Conservation (phyloP, 1,139 yeast species). For the Yamadazyma friedrichii region DNA sequence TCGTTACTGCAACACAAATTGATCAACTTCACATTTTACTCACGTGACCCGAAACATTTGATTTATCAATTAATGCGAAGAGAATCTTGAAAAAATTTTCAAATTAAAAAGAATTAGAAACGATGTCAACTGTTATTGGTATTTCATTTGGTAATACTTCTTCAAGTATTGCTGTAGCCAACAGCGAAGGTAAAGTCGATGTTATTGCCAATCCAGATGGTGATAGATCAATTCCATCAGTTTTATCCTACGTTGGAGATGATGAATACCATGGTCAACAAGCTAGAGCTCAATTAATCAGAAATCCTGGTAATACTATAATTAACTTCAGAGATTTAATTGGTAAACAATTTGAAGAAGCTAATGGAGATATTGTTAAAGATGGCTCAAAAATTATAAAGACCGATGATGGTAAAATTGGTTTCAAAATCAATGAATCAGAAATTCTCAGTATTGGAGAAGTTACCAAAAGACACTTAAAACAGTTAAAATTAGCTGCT, state of each 20-base stretch:
- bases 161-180: conserved; percentile 90
- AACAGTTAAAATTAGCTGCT: conserved; percentile 83
- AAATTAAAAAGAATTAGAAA: conserved; percentile 3
- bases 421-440: conserved; percentile 56
- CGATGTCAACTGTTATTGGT: conserved; percentile 71
- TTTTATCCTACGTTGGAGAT: conserved; percentile 84
- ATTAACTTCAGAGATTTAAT: conserved; percentile 91
- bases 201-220: conserved; percentile 99
- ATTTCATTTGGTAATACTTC: conserved; percentile 95
- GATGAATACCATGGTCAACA: conserved; percentile 98
- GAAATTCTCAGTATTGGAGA: conserved; percentile 67
- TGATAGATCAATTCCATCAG: conserved; percentile 95
- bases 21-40: too few species aligned
- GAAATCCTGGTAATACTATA: conserved; percentile 86
- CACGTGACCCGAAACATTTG: neutral
- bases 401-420: conserved; percentile 61
- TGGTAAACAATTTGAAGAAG: conserved; percentile 69
- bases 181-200: conserved; percentile 86
- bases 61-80: conserved; percentile 1
- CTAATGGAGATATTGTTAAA: conserved; percentile 65
- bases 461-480: conserved; percentile 79
- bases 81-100: conserved; percentile 7
- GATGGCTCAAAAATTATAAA: conserved; percentile 77
- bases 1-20: too few species aligned
- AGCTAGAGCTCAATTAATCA: conserved; percentile 86